Evolutionary conservation across 106 monocot genomes (phyloP).

Genomic region (Posidonia australis): DNA sequence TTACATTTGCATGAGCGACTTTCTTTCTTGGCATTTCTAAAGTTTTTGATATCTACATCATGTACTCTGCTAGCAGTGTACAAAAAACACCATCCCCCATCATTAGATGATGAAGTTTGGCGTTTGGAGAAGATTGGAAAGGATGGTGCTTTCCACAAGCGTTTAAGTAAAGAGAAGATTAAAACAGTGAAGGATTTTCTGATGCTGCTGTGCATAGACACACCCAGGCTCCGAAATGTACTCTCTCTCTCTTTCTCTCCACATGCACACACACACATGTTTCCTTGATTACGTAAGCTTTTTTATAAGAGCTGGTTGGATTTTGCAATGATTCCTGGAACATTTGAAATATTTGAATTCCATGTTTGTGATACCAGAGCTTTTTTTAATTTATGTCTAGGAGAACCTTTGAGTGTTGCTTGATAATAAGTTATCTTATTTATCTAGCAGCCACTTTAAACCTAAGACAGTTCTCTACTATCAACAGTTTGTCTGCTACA

Average conservation of each 20-base stretch:
- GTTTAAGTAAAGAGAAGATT: conserved; percentile 62
- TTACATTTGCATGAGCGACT: neutral
- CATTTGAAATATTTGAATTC: no score
- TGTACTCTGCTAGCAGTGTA: conserved; percentile 55
- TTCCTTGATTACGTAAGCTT: no score
- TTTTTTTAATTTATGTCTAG: no score
- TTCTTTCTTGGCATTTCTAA: neutral
- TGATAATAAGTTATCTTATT: no score
- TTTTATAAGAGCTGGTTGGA: no score
- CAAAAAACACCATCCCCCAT: conserved; percentile 88
- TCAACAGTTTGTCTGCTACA: no score
- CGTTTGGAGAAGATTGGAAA: conserved; percentile 96
- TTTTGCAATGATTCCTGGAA: no score
- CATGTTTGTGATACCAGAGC: no score
- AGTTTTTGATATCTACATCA: neutral
- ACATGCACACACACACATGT: no score
- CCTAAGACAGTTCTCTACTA: no score
- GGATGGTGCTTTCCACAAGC: conserved; percentile 95
- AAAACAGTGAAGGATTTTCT: conserved; percentile 87
- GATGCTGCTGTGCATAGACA: conserved; percentile 40
- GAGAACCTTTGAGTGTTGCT: no score
- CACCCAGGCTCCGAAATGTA: conserved; percentile 76
- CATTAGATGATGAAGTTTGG: conserved; percentile 80
- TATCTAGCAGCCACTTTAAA: no score
- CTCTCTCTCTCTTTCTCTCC: neutral